phyloP scores from a whole-genome alignment of 768 basidiomycete genomes.

The Mycena haematopus region DNA sequence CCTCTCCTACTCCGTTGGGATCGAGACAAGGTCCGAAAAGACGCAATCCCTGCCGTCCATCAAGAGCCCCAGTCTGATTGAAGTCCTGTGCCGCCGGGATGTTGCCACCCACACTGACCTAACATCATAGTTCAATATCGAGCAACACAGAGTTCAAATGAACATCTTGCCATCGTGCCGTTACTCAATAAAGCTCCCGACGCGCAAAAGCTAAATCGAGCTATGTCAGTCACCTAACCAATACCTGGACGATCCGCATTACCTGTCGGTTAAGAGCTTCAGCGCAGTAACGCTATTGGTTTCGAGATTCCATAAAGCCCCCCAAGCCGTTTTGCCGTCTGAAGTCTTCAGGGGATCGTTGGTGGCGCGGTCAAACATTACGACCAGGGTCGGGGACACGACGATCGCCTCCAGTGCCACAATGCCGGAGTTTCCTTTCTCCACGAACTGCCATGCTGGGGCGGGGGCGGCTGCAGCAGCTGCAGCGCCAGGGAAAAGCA shows the following conservation, averaged over 20 bases:
- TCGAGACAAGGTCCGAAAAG: conserved; percentile 35
- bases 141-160: background rate
- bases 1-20: conserved; percentile 31
- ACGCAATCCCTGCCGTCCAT: conserved; percentile 34
- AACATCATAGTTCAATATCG: background rate
- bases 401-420: conserved; percentile 31
- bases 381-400: conserved; percentile 30
- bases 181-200: conserved; percentile 57
- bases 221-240: too few species aligned
- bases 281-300: conserved; percentile 30
- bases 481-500: conserved; percentile 15
- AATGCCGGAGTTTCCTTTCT: conserved; percentile 31
- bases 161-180: conserved; percentile 57
- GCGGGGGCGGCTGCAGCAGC: background rate
- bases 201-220: conserved; percentile 56
- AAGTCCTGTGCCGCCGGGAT: conserved; percentile 44
- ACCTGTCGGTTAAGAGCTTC: conserved; percentile 12
- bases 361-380: conserved; percentile 32
- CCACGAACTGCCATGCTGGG: conserved; percentile 12
- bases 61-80: conserved; percentile 40
- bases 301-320: conserved; percentile 31
- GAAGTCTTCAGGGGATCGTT: conserved; percentile 31
- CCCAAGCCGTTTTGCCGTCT: conserved; percentile 31
- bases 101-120: conserved; percentile 57
- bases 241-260: too few species aligned